phyloP scores from a whole-genome alignment of 495 filamentous ascomycete species.

The Apodospora peruviana region DNA sequence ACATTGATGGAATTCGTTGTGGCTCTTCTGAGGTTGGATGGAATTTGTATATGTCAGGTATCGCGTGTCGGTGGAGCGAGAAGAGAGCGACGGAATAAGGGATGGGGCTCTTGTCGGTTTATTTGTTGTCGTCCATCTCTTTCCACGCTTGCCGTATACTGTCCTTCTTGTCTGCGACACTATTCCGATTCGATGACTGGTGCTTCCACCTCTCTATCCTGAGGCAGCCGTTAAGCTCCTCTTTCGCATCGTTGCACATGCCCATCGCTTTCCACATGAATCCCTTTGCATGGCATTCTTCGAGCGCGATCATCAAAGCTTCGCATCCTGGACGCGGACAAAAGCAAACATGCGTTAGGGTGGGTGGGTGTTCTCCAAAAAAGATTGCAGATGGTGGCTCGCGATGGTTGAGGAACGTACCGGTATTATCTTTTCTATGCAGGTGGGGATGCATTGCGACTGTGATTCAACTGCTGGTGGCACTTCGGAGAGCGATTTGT shows the following conservation, averaged over 20 bases:
- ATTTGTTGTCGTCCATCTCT: conserved; percentile 74
- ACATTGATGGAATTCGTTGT: too few species aligned
- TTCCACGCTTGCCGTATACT: conserved; percentile 70
- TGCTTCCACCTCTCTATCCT: conserved; percentile 69
- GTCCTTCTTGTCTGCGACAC: conserved; percentile 60
- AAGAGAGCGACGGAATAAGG: not conserved
- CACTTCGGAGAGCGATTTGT: not conserved
- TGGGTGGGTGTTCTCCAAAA: too few species aligned
- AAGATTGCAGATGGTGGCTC: too few species aligned
- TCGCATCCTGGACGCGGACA: conserved; percentile 69
- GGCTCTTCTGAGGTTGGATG: too few species aligned
- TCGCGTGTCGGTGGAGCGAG: not conserved
- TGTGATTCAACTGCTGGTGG: not conserved
- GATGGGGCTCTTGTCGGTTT: conserved; percentile 9
- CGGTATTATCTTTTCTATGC: conserved; percentile 82
- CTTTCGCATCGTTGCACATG: conserved; percentile 83
- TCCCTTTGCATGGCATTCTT: conserved; percentile 89
- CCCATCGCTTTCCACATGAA: conserved; percentile 85
- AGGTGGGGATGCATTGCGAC: conserved; percentile 90
- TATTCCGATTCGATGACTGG: conserved; percentile 69
- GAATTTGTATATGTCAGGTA: too few species aligned
- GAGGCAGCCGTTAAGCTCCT: conserved; percentile 75
- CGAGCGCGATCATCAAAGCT: conserved; percentile 84
- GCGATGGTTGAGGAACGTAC: conserved; percentile 53
- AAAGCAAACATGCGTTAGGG: too few species aligned